Conservation (phyloP, 1,284 basidiomycete genomes). For the Grifola frondosa region DNA sequence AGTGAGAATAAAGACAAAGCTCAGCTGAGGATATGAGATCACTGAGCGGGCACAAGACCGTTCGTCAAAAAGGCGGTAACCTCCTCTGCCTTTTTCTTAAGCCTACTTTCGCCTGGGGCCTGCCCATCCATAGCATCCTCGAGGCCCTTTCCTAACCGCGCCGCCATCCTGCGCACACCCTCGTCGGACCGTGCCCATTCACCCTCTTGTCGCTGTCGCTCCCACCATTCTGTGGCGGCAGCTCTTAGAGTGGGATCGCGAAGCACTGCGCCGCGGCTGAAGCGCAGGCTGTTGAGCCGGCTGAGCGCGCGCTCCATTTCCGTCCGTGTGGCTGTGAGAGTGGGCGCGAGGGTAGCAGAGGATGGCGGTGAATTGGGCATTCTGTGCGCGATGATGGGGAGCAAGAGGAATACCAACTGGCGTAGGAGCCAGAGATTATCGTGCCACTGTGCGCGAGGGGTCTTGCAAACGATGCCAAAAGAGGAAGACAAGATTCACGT, state of each 20-base stretch:
- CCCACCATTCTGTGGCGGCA: constrained; percentile 55
- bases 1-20: no score
- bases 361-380: constrained; percentile 33
- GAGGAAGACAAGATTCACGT: constrained; percentile 24
- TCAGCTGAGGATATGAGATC: no score
- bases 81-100: constrained; percentile 16
- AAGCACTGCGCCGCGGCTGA: constrained; percentile 52
- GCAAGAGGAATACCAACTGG: constrained; percentile 53
- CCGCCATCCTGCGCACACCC: constrained; percentile 49
- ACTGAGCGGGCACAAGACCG: no score
- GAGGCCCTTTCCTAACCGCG: constrained; percentile 47
- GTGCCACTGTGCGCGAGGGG: constrained; percentile 52
- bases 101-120: constrained; percentile 11
- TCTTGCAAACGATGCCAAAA: neutral
- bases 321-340: constrained; percentile 41
- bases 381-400: constrained; percentile 53
- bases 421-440: constrained; percentile 56
- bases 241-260: constrained; percentile 49
- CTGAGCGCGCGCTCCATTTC: constrained; percentile 17
- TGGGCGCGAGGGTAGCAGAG: constrained; percentile 29
- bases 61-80: no score
- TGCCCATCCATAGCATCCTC: constrained; percentile 27
- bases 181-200: constrained; percentile 45
- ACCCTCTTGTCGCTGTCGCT: constrained; percentile 50
- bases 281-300: constrained; percentile 53